Evolutionary conservation across 208 protist species (phyloP).

Genomic region (Dictyostelium gargantuum): DNA sequence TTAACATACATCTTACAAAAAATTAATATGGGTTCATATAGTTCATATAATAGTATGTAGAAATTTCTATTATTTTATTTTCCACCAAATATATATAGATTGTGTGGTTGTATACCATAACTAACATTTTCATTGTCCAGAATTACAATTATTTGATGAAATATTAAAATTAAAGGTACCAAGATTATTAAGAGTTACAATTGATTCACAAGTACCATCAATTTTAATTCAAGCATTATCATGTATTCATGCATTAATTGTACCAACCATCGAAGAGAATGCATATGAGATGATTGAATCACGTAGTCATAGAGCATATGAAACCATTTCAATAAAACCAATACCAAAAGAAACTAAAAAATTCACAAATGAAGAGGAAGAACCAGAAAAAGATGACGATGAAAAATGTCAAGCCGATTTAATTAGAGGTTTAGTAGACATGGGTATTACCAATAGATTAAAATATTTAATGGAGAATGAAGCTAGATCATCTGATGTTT

Average conservation of each 20-base stretch:
- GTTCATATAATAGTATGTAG: conserved; percentile 2
- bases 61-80: not conserved
- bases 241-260: conserved; percentile 2
- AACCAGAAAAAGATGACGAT: conserved; percentile 39
- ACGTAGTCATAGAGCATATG: not conserved
- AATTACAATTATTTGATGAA: conserved; percentile 12
- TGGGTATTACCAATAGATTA: conserved; percentile 15
- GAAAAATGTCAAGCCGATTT: conserved; percentile 15
- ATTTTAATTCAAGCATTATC: not conserved
- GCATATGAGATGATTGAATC: conserved; percentile 32
- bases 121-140: not conserved
- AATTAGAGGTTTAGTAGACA: conserved; percentile 11
- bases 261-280: conserved; percentile 3
- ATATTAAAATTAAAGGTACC: conserved; percentile 47
- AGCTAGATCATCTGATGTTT: not conserved
- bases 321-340: conserved; percentile 36
- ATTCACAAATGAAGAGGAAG: not conserved
- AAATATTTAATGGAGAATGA: conserved; percentile 16
- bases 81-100: no score
- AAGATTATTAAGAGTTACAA: conserved; percentile 29
- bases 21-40: conserved; percentile 6
- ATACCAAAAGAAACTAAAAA: not conserved
- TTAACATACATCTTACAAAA: conserved; percentile 15
- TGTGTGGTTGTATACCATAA: no score
- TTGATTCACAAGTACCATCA: conserved; percentile 31